phyloP scores from a whole-genome alignment of 2,329 filamentous ascomycete species.

The Reticulascus tulasneorum region DNA sequence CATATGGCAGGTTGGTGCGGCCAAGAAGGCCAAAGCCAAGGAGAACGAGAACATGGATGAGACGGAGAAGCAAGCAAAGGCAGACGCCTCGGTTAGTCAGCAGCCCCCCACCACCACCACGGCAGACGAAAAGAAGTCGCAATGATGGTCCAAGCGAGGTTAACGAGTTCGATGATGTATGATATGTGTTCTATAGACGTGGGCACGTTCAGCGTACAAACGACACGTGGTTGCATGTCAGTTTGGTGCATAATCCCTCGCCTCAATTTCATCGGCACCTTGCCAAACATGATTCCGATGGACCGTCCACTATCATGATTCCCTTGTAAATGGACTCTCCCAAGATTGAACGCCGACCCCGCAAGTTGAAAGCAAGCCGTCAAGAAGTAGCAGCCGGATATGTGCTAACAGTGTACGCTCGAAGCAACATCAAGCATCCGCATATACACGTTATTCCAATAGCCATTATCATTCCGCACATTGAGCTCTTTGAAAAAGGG shows the following conservation, averaged over 20 bases:
- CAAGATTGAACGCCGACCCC: background rate
- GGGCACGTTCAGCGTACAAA: slow-evolving; percentile 4
- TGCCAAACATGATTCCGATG: too few relatives aligned
- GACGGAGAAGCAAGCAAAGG: slow-evolving; percentile 6
- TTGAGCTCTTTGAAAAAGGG: slow-evolving; percentile 18
- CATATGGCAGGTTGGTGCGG: slow-evolving; percentile 65
- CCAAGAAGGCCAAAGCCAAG: slow-evolving; percentile 35
- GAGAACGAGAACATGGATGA: slow-evolving; percentile 18
- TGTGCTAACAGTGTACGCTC: slow-evolving; percentile 11
- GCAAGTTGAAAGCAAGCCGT: too few relatives aligned
- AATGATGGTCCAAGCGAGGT: slow-evolving; percentile 2
- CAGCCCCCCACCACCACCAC: slow-evolving; percentile 6
- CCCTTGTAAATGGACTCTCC: too few relatives aligned
- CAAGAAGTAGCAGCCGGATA: slow-evolving; percentile 8
- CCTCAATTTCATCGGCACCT: too few relatives aligned
- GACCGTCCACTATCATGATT: too few relatives aligned
- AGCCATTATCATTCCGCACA: slow-evolving; percentile 23
- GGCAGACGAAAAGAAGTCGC: slow-evolving; percentile 12
- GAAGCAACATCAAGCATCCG: slow-evolving; percentile 13
- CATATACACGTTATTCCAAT: slow-evolving; percentile 26
- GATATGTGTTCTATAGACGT: slow-evolving; percentile 8
- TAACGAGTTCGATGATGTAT: slow-evolving; percentile 3
- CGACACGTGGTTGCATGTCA: too few relatives aligned
- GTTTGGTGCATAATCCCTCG: too few relatives aligned
- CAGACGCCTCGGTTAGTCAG: slow-evolving; percentile 3